Evolutionary conservation across 441 rosid species (phyloP), one percentile per base, ranked within the genome.

Genomic region (Melianthus villosus): DNA sequence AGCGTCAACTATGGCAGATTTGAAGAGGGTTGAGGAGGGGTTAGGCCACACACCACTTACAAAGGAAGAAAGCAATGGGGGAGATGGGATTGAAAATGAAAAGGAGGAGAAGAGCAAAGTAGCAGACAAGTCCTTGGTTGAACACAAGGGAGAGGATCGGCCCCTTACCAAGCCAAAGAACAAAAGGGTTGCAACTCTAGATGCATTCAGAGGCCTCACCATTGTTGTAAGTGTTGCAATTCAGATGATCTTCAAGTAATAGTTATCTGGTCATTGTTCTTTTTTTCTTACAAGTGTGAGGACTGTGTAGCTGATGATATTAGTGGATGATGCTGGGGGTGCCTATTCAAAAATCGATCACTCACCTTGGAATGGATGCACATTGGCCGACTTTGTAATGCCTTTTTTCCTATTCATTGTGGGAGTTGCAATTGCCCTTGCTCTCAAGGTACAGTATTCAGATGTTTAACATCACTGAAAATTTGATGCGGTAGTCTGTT

Each of bases 391-490:
- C 30, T 71, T 74, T 39, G 82, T 74, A 9, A 74, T 77, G 82
- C 87, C 82, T 0, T 77, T 77, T 50, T 77, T 77, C 22, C 82
- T 71, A 28, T 77, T 77, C 67, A 69, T 77, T 35, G 82, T 74
- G 3, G 87, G 82, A 0, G 72, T 74, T 2, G 79, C 87, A 9
- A 69, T 77, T 16, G 77, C 87, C 23, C 67, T 77, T 0, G 87
- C 87, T 41, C 59, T 77, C 44, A 71, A 77, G 87, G 82, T 73
- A 50, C 23, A 10, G n/a, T n/a, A n/a, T n/a, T n/a, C n/a, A n/a
- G n/a, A n/a, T n/a, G n/a, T n/a, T n/a, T n/a, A n/a, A n/a, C n/a
- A n/a, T n/a, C n/a, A n/a, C n/a, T n/a, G n/a, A n/a, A n/a, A n/a
- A n/a, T n/a, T n/a, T n/a, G n/a, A n/a, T n/a, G n/a, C n/a, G n/a